A percentile compares a stretch with the other conserved stretches of the same genome.
Conservation (phyloP, 2,329 filamentous ascomycete genomes). For the Drechslerella dactyloides region DNA sequence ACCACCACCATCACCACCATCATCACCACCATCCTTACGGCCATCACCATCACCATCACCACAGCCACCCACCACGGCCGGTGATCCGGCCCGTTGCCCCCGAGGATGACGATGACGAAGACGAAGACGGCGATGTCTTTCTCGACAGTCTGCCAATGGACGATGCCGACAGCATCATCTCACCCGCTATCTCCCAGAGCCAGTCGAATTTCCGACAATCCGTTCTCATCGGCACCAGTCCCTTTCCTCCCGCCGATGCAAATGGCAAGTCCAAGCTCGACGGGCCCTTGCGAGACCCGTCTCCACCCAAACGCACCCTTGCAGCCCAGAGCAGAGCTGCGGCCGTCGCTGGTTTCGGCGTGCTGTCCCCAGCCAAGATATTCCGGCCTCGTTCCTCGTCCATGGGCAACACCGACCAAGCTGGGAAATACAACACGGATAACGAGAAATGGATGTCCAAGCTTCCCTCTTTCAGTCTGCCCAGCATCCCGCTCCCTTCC, state of each 20-base stretch:
- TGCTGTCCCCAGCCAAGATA: conserved; percentile 27
- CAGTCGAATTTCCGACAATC: conserved; percentile 48
- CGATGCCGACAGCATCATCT: conserved; percentile 53
- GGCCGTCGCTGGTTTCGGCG: conserved; percentile 21
- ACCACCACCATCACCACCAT: conserved; percentile 1
- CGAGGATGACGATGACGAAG: conserved; percentile 11
- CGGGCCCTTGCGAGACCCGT: conserved; percentile 10
- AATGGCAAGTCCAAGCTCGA: conserved; percentile 7
- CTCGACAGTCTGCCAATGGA: conserved; percentile 25
- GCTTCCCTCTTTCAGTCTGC: conserved; percentile 48
- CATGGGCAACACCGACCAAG: conserved; percentile 33
- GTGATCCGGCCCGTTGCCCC: neutral
- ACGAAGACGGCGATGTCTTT: conserved; percentile 32
- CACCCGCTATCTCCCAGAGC: conserved; percentile 53
- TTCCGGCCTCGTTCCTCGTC: conserved; percentile 38
- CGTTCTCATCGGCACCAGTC: conserved; percentile 4
- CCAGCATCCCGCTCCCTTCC: conserved; percentile 47
- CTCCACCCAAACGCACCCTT: conserved; percentile 30
- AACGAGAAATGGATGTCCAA: conserved; percentile 43
- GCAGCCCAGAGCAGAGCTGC: conserved; percentile 26
- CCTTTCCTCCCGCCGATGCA: neutral
- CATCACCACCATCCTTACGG: conserved; percentile 20
- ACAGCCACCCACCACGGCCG: neutral
- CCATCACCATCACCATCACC: conserved; percentile 27
- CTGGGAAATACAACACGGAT: conserved; percentile 25